These are phyloP conservation scores for Tolypocladium pustulatum DNA, from an alignment of 2,329 filamentous ascomycete genomes.

Conservation along the genomic window DNA sequence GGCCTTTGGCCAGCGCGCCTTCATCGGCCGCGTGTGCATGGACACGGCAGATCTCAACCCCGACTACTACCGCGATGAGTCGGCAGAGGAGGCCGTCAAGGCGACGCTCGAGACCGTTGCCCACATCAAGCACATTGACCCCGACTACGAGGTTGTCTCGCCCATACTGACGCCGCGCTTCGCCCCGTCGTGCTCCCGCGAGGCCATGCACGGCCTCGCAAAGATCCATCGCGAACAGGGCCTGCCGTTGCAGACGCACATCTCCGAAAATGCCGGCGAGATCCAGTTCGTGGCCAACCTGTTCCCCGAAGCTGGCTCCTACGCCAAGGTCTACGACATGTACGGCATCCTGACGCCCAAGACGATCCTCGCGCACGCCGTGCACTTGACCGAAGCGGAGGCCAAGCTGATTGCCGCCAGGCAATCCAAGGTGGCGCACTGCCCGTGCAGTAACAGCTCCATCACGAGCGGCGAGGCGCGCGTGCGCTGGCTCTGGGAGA, in stretches of 20 bases:
- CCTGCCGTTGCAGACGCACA: slow-evolving; percentile 76
- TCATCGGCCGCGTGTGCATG: slow-evolving; percentile 95
- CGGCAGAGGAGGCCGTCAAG: slow-evolving; percentile 42
- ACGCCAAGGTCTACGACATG: slow-evolving; percentile 71
- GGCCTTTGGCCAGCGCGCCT: slow-evolving; percentile 71
- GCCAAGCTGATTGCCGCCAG: slow-evolving; percentile 49
- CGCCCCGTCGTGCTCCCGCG: slow-evolving; percentile 50
- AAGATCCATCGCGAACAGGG: slow-evolving; percentile 49
- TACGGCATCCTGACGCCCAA: slow-evolving; percentile 56
- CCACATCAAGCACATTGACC: slow-evolving; percentile 60
- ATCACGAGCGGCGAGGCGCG: slow-evolving; percentile 70
- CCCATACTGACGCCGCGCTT: slow-evolving; percentile 73
- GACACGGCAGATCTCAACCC: slow-evolving; percentile 58
- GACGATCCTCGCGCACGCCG: slow-evolving; percentile 77
- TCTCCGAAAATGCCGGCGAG: slow-evolving; percentile 74
- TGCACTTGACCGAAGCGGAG: slow-evolving; percentile 65
- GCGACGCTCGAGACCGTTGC: slow-evolving; percentile 50
- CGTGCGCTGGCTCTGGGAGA: slow-evolving; percentile 63
- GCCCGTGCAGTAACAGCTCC: slow-evolving; percentile 76
- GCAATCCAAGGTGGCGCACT: slow-evolving; percentile 66
- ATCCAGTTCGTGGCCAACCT: slow-evolving; percentile 57
- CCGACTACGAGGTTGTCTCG: slow-evolving; percentile 50
- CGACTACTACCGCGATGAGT: slow-evolving; percentile 68
- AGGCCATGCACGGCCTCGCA: slow-evolving; percentile 54
- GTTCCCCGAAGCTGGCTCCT: slow-evolving; percentile 55